phyloP scores from a whole-genome alignment of 1,139 yeast species.

The Scheffersomyces titani region DNA sequence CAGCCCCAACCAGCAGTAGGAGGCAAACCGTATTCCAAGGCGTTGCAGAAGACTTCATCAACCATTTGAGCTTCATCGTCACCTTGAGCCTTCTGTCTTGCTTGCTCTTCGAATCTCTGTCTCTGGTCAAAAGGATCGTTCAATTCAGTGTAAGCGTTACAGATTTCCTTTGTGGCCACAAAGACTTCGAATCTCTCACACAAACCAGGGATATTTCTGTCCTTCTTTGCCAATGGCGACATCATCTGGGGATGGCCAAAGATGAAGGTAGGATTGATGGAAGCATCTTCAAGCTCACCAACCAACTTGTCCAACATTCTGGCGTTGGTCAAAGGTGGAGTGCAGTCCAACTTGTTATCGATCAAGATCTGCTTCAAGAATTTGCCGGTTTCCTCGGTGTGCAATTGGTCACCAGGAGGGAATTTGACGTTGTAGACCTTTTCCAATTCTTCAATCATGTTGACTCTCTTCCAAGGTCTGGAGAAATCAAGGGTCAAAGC shows the following conservation, averaged over 20 bases:
- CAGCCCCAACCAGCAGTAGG: conserved; percentile 99
- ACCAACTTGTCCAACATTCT: conserved; percentile 98
- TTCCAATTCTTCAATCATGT: conserved; percentile 96
- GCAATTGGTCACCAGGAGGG: conserved; percentile 95
- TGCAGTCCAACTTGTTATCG: conserved; percentile 83
- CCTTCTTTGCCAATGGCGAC: conserved; percentile 98
- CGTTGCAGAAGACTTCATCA: conserved; percentile 96
- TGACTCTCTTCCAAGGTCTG: conserved; percentile 98
- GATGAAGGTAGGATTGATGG: conserved; percentile 96
- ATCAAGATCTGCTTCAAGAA: conserved; percentile 80
- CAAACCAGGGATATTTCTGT: conserved; percentile 87
- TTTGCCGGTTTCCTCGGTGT: conserved; percentile 89
- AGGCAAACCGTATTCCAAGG: conserved; percentile 97
- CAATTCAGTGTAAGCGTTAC: conserved; percentile 98
- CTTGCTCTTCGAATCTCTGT: conserved; percentile 97
- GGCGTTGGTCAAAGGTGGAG: conserved; percentile 97
- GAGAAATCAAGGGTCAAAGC: conserved; percentile 81
- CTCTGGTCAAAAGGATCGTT: conserved; percentile 99
- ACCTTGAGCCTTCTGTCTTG: conserved; percentile 97
- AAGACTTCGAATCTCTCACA: conserved; percentile 99
- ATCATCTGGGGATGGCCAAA: conserved; percentile 99
- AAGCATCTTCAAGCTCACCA: conserved; percentile 89
- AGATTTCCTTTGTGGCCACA: conserved; percentile 97
- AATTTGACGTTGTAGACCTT: conserved; percentile 81
- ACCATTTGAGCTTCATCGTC: conserved; percentile 98